These are phyloP conservation scores for Epipyxis sp. DNA, from an alignment of 108 stramenopile genomes.

Conservation along the genomic window DNA sequence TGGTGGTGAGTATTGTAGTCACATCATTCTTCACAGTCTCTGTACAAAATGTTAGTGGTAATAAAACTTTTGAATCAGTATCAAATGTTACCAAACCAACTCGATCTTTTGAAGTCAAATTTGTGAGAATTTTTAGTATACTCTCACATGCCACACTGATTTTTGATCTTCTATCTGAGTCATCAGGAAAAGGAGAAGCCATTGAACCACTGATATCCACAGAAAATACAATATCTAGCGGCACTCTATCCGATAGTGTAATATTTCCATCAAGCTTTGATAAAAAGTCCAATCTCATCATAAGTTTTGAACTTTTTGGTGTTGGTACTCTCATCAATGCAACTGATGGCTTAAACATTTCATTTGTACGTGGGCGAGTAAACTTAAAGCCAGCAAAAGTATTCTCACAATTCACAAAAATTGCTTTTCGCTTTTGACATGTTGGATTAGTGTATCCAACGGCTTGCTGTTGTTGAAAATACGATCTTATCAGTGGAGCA, in stretches of 20 bases:
- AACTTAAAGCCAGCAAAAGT: not conserved
- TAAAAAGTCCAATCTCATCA: constrained; percentile 2
- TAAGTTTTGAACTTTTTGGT: not conserved
- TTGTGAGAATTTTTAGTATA: not conserved
- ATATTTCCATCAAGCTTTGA: not conserved
- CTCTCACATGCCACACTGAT: not conserved
- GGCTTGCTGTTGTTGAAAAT: not conserved
- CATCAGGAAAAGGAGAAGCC: not conserved
- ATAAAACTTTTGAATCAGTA: not conserved
- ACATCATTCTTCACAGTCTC: not conserved
- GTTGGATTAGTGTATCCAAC: not conserved
- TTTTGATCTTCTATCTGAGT: not conserved
- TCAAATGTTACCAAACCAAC: not conserved
- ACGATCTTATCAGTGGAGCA: not conserved
- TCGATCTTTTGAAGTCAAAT: not conserved
- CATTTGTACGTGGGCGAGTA: not conserved
- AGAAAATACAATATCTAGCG: not conserved
- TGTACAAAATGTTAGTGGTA: not conserved
- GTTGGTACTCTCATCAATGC: not conserved
- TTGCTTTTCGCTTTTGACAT: not conserved
- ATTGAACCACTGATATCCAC: not conserved
- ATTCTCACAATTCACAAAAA: not conserved
- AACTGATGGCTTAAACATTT: not conserved
- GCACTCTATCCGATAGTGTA: not conserved
- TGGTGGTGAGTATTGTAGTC: not conserved